Conservation (phyloP, 345 rosid species). For the Linum tenue region DNA sequence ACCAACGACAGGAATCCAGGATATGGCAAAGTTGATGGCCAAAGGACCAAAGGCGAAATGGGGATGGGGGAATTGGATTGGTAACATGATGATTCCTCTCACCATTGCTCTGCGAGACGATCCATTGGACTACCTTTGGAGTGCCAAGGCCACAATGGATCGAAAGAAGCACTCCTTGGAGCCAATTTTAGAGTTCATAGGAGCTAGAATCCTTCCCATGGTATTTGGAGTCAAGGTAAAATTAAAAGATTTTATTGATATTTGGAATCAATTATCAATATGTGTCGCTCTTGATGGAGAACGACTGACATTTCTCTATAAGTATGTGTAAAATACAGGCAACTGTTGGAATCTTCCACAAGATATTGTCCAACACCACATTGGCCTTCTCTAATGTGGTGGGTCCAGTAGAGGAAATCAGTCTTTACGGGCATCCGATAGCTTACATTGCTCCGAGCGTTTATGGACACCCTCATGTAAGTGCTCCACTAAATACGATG, state of each 20-base stretch:
- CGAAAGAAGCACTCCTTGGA: constrained; percentile 27
- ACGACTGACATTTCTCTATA: neutral
- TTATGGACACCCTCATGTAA: constrained; percentile 60
- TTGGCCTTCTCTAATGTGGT: constrained; percentile 50
- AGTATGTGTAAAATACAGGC: constrained; percentile 14
- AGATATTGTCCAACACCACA: constrained; percentile 37
- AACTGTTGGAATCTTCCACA: constrained; percentile 22
- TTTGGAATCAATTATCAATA: neutral
- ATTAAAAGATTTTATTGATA: neutral
- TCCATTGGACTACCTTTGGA: constrained; percentile 27
- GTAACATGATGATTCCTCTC: constrained; percentile 27
- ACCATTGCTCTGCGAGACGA: constrained; percentile 20
- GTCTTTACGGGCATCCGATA: constrained; percentile 51
- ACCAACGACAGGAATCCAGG: constrained; percentile 50
- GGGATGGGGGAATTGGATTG: constrained; percentile 38
- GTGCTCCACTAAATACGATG: neutral
- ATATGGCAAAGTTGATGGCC: constrained; percentile 48
- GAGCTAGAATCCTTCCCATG: constrained; percentile 15
- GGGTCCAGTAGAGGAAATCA: constrained; percentile 55
- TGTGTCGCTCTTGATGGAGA: neutral
- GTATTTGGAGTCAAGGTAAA: constrained; percentile 33
- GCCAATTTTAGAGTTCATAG: constrained; percentile 8
- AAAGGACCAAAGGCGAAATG: constrained; percentile 30
- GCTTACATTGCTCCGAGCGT: constrained; percentile 55
- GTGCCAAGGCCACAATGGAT: constrained; percentile 23